Percentiles rank a stretch among this genome's conserved stretches.
Evolutionary conservation across 2,329 filamentous ascomycete species (phyloP).

Genomic region (Coniochaeta sp.): DNA sequence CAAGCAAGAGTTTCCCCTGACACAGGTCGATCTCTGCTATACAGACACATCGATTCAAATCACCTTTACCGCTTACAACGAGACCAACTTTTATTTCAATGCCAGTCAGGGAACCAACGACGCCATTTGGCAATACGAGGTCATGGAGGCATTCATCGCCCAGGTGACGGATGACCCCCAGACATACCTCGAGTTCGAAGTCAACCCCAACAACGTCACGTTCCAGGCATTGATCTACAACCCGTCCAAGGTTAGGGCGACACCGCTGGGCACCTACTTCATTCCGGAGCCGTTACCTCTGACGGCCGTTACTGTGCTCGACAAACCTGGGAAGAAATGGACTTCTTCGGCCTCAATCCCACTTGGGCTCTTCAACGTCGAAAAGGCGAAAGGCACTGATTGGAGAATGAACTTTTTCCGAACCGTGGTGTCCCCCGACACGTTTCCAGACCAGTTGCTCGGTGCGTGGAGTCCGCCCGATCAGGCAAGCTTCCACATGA

Average conservation of each 20-base stretch:
- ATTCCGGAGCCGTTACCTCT: slow-evolving; percentile 30
- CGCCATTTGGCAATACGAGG: slow-evolving; percentile 40
- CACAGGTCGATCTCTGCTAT: slow-evolving; percentile 40
- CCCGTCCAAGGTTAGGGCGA: slow-evolving; percentile 38
- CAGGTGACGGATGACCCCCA: slow-evolving; percentile 36
- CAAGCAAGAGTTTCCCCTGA: slow-evolving; percentile 30
- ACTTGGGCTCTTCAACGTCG: slow-evolving; percentile 42
- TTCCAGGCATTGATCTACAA: slow-evolving; percentile 46
- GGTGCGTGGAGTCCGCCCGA: slow-evolving; percentile 40
- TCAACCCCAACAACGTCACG: slow-evolving; percentile 43
- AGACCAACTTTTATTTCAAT: slow-evolving; percentile 40
- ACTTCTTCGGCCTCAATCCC: slow-evolving; percentile 33
- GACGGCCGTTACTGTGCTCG: slow-evolving; percentile 29
- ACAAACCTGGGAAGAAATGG: slow-evolving; percentile 30
- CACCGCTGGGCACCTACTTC: slow-evolving; percentile 30
- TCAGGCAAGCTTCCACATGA: slow-evolving; percentile 40
- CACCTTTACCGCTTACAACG: slow-evolving; percentile 36
- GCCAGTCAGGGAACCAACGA: slow-evolving; percentile 34
- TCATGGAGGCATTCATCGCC: slow-evolving; percentile 43
- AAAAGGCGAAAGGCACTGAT: slow-evolving; percentile 32
- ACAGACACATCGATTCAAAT: slow-evolving; percentile 30
- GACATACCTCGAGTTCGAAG: slow-evolving; percentile 44
- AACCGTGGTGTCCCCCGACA: slow-evolving; percentile 33
- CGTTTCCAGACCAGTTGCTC: slow-evolving; percentile 34
- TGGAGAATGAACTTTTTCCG: slow-evolving; percentile 49